Evolutionary conservation across 805 yeast species (phyloP), one percentile per base, ranked within the genome.

Genomic region (Saccharomycopsis sp.): DNA sequence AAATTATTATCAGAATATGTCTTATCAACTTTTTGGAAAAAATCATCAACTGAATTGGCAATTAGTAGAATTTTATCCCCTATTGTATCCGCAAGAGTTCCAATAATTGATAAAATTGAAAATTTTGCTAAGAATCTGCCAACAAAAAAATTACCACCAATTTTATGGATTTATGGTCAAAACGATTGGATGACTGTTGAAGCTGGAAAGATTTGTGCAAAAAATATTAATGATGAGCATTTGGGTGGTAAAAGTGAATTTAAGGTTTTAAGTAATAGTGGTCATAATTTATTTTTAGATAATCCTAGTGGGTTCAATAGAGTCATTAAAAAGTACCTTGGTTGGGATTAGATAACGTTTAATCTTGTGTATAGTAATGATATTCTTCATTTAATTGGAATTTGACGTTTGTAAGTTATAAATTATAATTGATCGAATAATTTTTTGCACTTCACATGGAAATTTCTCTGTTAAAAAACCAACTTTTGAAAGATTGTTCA

Each of bases 271-370:
- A 61, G 56, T 9, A 62, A 74, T 42, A 72, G 82, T 6, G 94
- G 94, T 1, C 94, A 84, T 55, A 88, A 84, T 52, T 52, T 84
- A 10, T 82, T 81, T 49, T 60, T 84, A 42, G 94, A 84, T 52
- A 80, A 81, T 48, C 66, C 70, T 18, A 47, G 52, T 12, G 64
- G 51, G 25, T 84, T 82, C 52, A 73, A 79, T 52, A 48, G 51
- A 3, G 47, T 70, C 44, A 58, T 81, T 13, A 26, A 61, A 29
- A 42, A 53, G 0, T 66, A 61, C 42, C 44, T 63, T 21, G 52
- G 48, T 0, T 58, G 62, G 61, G 14, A 29, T 4, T 41, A n/a
- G n/a, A n/a, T n/a, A n/a, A n/a, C n/a, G n/a, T n/a, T n/a, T n/a
- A n/a, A n/a, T n/a, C n/a, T n/a, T n/a, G n/a, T n/a, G n/a, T n/a